Base-by-base conservation (phyloP, 2,329 filamentous ascomycete genomes). In the Periconia digitata region DNA sequence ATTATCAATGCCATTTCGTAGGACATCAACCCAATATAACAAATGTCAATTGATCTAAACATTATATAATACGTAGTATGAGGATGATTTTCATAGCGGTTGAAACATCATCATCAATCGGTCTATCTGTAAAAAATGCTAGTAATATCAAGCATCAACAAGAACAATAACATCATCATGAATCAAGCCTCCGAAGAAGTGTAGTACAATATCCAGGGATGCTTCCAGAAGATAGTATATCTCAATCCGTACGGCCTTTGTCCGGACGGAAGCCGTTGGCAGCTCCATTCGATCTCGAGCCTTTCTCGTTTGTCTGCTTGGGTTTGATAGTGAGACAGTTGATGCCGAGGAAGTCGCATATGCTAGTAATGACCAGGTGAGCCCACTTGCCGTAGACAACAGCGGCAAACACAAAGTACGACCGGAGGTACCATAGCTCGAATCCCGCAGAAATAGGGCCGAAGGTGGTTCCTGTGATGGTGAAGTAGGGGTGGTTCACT, bases 331-430 rank as follows among this genome's bases (percentile, higher is more conserved):
- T 97, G 57, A 99, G 76, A 64, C 92, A 96, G 66, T 92, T 94
- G 77, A 99, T 99, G 53, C 90, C 91, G 20, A 99, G 77, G 73
- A 89, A 97, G 46, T 86, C 81, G 75, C 94, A 97, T 62, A 99
- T 97, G 67, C 87, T 89, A 54, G 85, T 88, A 63, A 96, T 90
- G 40, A 97, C 92, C 36, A 96, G 78, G 62, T 88, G 87, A 0
- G 94, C 94, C 94, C 94, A 99, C 59, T 88, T 84, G 71, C 89
- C 92, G 73, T 99, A 99, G 3, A 90, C 88, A n/a, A 92, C 75
- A 39, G 85, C 75, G 1, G 92, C 85, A 69, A 96, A 94, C 41
- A 89, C 63, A 53, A 97, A 87, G 74, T 96, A 97, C 0, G 77
- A 84, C 62, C 89, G 85, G 18, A 99, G 82, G 67, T 97, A 99